Evolutionary conservation across 1,139 yeast genomes (phyloP).

Genomic region (Suhomyces guaymorum): DNA sequence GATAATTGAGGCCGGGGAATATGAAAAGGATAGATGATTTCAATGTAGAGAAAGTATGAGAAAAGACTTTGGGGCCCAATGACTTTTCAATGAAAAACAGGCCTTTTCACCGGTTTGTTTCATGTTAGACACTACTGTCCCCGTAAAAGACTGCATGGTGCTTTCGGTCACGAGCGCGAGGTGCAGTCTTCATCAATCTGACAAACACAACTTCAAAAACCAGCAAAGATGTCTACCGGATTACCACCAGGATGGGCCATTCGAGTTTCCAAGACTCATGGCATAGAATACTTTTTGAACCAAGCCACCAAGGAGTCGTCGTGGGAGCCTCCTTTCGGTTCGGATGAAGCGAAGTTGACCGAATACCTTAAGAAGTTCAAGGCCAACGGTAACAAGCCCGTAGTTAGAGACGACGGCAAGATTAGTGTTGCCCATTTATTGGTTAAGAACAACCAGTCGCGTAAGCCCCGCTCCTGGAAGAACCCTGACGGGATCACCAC

Average conservation of each 20-base stretch:
- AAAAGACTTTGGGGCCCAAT: no score
- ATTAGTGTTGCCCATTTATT: conserved; percentile 63
- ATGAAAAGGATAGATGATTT: no score
- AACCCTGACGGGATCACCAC: conserved; percentile 68
- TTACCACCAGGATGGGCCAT: conserved; percentile 87
- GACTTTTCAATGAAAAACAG: no score
- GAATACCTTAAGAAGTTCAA: conserved; percentile 52
- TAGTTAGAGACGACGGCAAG: conserved; percentile 49
- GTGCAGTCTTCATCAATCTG: no score
- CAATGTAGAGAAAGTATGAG: no score
- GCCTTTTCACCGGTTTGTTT: no score
- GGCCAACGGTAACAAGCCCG: conserved; percentile 62
- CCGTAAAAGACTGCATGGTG: no score
- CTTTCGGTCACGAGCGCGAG: no score
- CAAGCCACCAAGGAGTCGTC: conserved; percentile 69
- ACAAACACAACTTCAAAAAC: not conserved
- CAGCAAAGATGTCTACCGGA: conserved; percentile 51
- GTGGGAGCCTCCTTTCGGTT: conserved; percentile 92
- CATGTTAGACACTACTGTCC: no score
- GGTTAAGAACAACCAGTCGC: conserved; percentile 76
- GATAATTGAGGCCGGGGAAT: no score
- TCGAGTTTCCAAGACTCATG: conserved; percentile 74
- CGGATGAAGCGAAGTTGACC: conserved; percentile 62
- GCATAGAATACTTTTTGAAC: conserved; percentile 80
- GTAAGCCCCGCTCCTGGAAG: conserved; percentile 94